A percentile compares a stretch with the other conserved stretches of the same genome.
These are phyloP conservation scores for Fallopia convolvulus DNA, from an alignment of 148 eudicot genomes.

Conservation along the genomic window DNA sequence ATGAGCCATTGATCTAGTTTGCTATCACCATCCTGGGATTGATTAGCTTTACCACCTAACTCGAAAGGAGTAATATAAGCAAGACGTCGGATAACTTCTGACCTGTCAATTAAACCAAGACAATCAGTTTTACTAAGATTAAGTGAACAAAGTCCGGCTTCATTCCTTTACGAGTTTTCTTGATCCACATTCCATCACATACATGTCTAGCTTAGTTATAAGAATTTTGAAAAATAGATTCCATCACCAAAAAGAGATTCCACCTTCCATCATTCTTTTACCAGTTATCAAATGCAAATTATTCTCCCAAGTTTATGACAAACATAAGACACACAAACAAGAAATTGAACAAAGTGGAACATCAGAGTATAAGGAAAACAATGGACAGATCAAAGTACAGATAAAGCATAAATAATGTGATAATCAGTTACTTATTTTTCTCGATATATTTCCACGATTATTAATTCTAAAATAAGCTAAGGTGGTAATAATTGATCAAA, in stretches of 20 bases:
- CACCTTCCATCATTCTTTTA: too few species aligned
- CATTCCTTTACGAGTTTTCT: neutral
- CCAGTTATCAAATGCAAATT: neutral
- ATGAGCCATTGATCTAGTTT: slow-evolving; percentile 98
- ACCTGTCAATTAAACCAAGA: slow-evolving; percentile 33
- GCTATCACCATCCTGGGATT: slow-evolving; percentile 78
- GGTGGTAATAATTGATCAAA: neutral
- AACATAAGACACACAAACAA: neutral
- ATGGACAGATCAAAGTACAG: neutral
- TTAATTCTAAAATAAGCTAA: neutral
- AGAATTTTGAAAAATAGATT: neutral
- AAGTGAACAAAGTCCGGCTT: neutral
- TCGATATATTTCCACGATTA: neutral
- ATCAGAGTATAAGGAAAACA: neutral
- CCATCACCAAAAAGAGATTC: neutral
- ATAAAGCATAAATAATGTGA: neutral
- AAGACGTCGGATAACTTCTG: slow-evolving; percentile 89
- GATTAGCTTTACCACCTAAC: slow-evolving; percentile 92
- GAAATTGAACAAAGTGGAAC: neutral
- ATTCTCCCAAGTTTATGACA: neutral
- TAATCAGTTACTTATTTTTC: neutral
- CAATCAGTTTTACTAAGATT: neutral
- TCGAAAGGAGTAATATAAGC: slow-evolving; percentile 83
- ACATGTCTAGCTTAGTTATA: neutral
- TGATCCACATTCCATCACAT: slow-evolving; percentile 4